Percentiles rank a stretch among this genome's conserved stretches.
Evolutionary conservation across 257 asterid species (phyloP).

Genomic region (Plantago elongata): DNA sequence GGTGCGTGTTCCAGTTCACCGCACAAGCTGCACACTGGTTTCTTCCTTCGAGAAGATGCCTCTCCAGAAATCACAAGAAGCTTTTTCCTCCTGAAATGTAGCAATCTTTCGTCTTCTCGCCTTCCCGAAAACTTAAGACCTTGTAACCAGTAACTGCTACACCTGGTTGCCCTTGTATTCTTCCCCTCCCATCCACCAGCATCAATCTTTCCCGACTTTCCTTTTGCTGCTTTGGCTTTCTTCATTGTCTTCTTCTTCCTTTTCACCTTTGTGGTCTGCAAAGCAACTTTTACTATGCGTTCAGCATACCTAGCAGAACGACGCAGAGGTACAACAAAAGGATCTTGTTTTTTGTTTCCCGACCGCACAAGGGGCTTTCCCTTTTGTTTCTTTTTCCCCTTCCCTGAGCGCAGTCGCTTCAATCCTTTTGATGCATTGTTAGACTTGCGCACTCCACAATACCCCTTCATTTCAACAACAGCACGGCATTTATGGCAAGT

Average conservation of each 20-base stretch:
- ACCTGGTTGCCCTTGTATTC: conserved; percentile 52
- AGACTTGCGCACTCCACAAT: conserved; percentile 24
- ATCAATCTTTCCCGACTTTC: conserved; percentile 36
- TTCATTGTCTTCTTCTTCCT: conserved; percentile 43
- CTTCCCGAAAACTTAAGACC: conserved; percentile 63
- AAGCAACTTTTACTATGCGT: conserved; percentile 33
- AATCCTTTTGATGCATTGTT: conserved; percentile 39
- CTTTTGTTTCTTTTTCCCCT: conserved; percentile 38
- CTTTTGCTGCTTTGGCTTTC: conserved; percentile 36
- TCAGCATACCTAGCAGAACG: conserved; percentile 81
- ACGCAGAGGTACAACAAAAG: conserved; percentile 62
- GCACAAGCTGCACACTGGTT: conserved; percentile 74
- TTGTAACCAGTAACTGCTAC: conserved; percentile 71
- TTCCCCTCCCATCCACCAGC: conserved; percentile 27
- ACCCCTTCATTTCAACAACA: conserved; percentile 33
- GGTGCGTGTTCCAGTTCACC: conserved; percentile 55
- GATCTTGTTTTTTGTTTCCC: conserved; percentile 34
- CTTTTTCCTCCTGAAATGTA: conserved; percentile 47
- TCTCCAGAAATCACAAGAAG: conserved; percentile 53
- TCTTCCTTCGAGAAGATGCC: conserved; percentile 25
- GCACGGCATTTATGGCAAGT: conserved; percentile 65
- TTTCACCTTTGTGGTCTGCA: conserved; percentile 38
- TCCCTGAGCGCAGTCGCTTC: conserved; percentile 34
- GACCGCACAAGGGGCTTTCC: conserved; percentile 36
- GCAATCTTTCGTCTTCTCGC: conserved; percentile 53